phyloP scores from a whole-genome alignment of 257 asterid genomes.

The Fraxinus excelsior region DNA sequence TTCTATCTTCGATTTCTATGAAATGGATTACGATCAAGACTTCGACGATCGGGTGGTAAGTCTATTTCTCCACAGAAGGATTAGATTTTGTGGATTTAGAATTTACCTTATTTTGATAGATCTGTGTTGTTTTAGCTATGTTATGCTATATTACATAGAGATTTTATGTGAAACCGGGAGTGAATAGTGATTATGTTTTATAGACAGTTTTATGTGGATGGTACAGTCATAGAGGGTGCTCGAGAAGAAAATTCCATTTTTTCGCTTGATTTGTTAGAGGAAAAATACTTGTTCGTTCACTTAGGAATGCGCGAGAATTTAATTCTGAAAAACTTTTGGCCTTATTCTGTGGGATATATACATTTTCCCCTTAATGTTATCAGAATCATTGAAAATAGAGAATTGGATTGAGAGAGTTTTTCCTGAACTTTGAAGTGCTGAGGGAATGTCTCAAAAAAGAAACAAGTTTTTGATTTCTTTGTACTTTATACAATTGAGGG shows the following conservation, averaged over 20 bases:
- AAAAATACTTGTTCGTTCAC: background rate
- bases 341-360: slow-evolving; percentile 20
- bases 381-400: background rate
- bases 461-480: background rate
- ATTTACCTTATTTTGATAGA: slow-evolving; percentile 25
- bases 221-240: background rate
- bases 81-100: background rate
- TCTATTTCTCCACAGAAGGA: slow-evolving; percentile 11
- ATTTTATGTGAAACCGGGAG: background rate
- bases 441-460: background rate
- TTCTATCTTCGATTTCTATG: background rate
- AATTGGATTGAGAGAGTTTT: background rate
- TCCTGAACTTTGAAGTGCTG: background rate
- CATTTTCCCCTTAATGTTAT: background rate
- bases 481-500: background rate
- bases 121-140: slow-evolving; percentile 28
- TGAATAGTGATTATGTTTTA: background rate
- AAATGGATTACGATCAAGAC: slow-evolving; percentile 50
- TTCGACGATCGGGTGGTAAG: slow-evolving; percentile 32
- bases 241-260: background rate
- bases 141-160: slow-evolving; percentile 20
- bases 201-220: background rate
- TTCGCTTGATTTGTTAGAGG: slow-evolving; percentile 26
- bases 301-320: slow-evolving; percentile 15
- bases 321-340: slow-evolving; percentile 2